Conservation (phyloP, 1,284 basidiomycete species). For the Ustilago curta region DNA sequence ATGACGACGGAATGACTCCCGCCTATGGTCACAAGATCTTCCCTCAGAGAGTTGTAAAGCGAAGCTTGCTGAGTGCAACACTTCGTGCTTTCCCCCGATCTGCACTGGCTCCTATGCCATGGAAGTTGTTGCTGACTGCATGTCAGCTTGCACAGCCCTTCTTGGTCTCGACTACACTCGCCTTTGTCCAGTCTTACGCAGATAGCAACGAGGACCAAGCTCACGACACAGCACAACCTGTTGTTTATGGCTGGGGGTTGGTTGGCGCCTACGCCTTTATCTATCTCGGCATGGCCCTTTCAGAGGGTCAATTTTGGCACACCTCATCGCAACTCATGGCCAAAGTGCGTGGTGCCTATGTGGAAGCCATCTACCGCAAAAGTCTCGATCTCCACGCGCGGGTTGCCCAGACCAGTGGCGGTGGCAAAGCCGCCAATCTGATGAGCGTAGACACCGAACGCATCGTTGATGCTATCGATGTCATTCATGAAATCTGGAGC, state of each 20-base stretch:
- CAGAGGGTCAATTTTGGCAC: slow-evolving; percentile 48
- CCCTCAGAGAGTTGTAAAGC: slow-evolving; percentile 14
- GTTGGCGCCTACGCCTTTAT: slow-evolving; percentile 60
- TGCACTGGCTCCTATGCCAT: slow-evolving; percentile 49
- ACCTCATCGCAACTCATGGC: slow-evolving; percentile 40
- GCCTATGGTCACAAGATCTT: slow-evolving; percentile 9
- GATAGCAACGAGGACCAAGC: slow-evolving; percentile 7
- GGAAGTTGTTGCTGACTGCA: slow-evolving; percentile 44
- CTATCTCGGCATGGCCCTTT: slow-evolving; percentile 45
- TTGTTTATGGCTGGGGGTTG: slow-evolving; percentile 58
- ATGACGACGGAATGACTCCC: background rate
- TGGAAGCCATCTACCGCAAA: slow-evolving; percentile 60
- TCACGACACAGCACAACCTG: slow-evolving; percentile 28
- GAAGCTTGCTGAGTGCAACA: slow-evolving; percentile 33
- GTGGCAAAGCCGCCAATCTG: slow-evolving; percentile 54
- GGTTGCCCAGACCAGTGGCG: slow-evolving; percentile 52
- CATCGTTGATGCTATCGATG: slow-evolving; percentile 42
- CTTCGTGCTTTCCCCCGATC: slow-evolving; percentile 43
- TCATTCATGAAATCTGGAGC: slow-evolving; percentile 54
- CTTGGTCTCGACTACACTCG: slow-evolving; percentile 52
- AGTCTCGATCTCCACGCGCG: slow-evolving; percentile 52
- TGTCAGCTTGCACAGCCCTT: slow-evolving; percentile 51
- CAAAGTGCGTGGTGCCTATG: slow-evolving; percentile 53
- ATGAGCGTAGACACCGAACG: slow-evolving; percentile 64
- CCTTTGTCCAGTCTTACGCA: slow-evolving; percentile 50